Conservation (phyloP, 1,284 basidiomycete genomes). For the Phaffia rhodozyma region DNA sequence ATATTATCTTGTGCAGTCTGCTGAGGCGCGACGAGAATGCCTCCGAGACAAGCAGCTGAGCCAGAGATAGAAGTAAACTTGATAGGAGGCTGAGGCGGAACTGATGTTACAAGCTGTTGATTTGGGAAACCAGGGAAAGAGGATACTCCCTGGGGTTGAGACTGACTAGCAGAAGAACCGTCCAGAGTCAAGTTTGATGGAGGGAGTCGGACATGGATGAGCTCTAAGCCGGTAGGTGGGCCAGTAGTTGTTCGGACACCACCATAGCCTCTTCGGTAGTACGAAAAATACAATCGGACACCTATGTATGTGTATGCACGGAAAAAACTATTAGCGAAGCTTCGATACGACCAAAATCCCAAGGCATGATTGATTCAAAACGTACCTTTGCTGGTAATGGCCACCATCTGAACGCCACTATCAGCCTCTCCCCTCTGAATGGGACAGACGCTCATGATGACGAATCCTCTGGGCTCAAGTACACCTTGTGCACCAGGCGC, state of each 20-base stretch:
- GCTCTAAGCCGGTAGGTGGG: slow-evolving; percentile 41
- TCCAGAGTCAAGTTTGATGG: slow-evolving; percentile 56
- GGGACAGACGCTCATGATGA: slow-evolving; percentile 5
- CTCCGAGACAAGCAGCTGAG: background rate
- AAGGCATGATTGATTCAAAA: background rate
- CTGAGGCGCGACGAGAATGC: slow-evolving; percentile 13
- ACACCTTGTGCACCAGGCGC: slow-evolving; percentile 7
- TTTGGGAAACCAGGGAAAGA: background rate
- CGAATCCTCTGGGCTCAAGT: slow-evolving; percentile 2
- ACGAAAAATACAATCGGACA: slow-evolving; percentile 63
- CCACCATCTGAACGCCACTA: slow-evolving; percentile 14
- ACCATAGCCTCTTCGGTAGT: slow-evolving; percentile 16
- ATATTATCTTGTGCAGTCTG: slow-evolving; percentile 54
- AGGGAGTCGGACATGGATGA: slow-evolving; percentile 65
- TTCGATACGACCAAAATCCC: no score
- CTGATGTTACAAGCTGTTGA: background rate
- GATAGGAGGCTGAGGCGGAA: background rate
- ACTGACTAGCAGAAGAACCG: background rate
- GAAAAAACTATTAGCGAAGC: background rate
- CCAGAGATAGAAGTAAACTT: slow-evolving; percentile 39
- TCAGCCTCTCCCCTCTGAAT: slow-evolving; percentile 14
- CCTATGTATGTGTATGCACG: slow-evolving; percentile 33
- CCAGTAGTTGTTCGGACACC: slow-evolving; percentile 17
- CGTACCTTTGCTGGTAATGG: slow-evolving; percentile 11
- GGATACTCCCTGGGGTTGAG: background rate